Percentiles rank a stretch among this genome's conserved stretches.
phyloP scores from a whole-genome alignment of 179 eudicot genomes.

The Patellifolia procumbens region DNA sequence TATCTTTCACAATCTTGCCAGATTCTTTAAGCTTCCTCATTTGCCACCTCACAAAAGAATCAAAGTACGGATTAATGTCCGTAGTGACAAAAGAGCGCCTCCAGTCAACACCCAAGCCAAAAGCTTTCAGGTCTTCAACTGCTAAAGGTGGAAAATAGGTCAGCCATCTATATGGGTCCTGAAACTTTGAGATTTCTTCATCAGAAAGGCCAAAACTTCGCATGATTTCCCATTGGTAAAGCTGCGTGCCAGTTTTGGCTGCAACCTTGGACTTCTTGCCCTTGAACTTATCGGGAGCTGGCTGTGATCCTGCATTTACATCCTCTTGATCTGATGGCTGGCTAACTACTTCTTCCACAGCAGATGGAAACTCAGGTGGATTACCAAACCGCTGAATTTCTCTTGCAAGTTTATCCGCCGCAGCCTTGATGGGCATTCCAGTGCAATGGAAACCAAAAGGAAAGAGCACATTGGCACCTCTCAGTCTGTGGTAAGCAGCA shows the following conservation, averaged over 20 bases:
- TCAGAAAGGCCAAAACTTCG: conserved; percentile 73
- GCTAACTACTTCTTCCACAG: conserved; percentile 39
- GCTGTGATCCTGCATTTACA: conserved; percentile 41
- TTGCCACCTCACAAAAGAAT: conserved; percentile 84
- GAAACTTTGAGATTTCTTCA: conserved; percentile 63
- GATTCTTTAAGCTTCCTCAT: conserved; percentile 66
- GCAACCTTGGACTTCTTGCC: conserved; percentile 82
- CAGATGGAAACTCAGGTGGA: conserved; percentile 69
- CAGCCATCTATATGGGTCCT: conserved; percentile 70
- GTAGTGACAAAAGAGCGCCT: conserved; percentile 81
- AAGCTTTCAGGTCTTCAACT: conserved; percentile 75
- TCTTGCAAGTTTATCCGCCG: conserved; percentile 74
- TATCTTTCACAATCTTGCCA: conserved; percentile 85
- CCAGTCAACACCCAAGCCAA: conserved; percentile 89
- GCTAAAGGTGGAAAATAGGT: conserved; percentile 72
- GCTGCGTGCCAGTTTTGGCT: conserved; percentile 64
- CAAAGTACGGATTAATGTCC: conserved; percentile 74
- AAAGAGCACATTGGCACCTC: conserved; percentile 75
- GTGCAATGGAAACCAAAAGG: conserved; percentile 89
- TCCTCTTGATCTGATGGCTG: conserved; percentile 39
- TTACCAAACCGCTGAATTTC: conserved; percentile 70
- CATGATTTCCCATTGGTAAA: conserved; percentile 93
- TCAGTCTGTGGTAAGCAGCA: conserved; percentile 72
- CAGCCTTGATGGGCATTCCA: conserved; percentile 92
- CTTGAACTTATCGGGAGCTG: conserved; percentile 60